phyloP scores from a whole-genome alignment of 2,329 filamentous ascomycete species.

The Colletotrichum higginsianum region DNA sequence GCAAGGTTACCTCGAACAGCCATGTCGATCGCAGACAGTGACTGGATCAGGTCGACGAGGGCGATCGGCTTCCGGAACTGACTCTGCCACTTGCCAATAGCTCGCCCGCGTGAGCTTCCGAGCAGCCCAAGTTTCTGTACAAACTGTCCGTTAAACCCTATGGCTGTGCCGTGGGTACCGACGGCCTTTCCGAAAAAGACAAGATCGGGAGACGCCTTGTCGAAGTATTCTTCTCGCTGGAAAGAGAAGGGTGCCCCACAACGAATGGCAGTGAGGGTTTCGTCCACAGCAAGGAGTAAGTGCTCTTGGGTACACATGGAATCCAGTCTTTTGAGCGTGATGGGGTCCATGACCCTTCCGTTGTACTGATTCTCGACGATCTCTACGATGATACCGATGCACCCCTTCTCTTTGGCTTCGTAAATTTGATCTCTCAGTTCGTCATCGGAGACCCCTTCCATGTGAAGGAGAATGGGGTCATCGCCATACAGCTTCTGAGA shows the following conservation, averaged over 20 bases:
- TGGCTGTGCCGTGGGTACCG: constrained; percentile 21
- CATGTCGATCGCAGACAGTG: constrained; percentile 21
- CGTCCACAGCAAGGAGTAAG: constrained; percentile 45
- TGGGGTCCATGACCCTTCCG: constrained; percentile 43
- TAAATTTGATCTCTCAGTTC: constrained; percentile 42
- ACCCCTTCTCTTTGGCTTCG: constrained; percentile 44
- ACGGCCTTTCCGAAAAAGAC: constrained; percentile 46
- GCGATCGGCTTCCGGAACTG: constrained; percentile 27
- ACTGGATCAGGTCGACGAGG: constrained; percentile 31
- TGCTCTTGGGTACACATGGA: constrained; percentile 41
- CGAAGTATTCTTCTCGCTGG: constrained; percentile 45
- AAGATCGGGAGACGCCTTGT: constrained; percentile 41
- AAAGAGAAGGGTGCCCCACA: constrained; percentile 49
- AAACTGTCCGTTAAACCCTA: constrained; percentile 27
- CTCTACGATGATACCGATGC: constrained; percentile 46
- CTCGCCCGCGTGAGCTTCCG: neutral
- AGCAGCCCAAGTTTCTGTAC: constrained; percentile 21
- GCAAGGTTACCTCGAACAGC: constrained; percentile 21
- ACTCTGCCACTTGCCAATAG: constrained; percentile 33
- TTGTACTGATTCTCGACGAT: constrained; percentile 46
- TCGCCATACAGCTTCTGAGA: constrained; percentile 33
- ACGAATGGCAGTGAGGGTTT: constrained; percentile 46
- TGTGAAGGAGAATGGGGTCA: constrained; percentile 43
- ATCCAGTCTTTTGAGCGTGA: constrained; percentile 39
- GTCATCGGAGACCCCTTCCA: constrained; percentile 41